Percentiles rank a stretch among this genome's conserved stretches.
Evolutionary conservation across 352 stramenopile species (phyloP).

Genomic region (Stramenopiles sp.): DNA sequence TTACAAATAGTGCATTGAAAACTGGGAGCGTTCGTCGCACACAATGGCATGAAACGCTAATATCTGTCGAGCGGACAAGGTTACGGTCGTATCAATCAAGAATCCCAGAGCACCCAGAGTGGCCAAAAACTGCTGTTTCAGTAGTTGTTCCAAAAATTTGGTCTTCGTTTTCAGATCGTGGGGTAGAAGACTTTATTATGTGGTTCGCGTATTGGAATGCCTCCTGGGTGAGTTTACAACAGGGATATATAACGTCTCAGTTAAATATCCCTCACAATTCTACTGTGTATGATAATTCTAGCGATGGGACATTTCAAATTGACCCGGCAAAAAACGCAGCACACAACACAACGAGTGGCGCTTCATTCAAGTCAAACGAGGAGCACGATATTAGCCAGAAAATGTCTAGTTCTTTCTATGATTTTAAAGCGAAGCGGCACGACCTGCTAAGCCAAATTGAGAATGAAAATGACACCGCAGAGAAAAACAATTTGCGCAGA

Average conservation of each 20-base stretch:
- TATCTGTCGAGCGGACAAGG: background rate
- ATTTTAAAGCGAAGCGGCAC: too few species aligned
- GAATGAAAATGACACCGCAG: background rate
- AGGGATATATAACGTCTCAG: too few species aligned
- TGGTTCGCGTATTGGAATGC: background rate
- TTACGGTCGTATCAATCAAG: background rate
- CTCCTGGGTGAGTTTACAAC: background rate
- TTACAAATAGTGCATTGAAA: background rate
- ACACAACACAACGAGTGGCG: too few species aligned
- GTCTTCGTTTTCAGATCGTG: background rate
- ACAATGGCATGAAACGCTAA: background rate
- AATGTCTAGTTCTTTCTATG: too few species aligned
- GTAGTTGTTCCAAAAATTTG: background rate
- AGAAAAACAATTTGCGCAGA: background rate
- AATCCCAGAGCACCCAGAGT: background rate
- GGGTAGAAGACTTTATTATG: background rate
- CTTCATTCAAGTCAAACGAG: too few species aligned
- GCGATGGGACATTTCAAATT: too few species aligned
- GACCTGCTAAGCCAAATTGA: too few species aligned
- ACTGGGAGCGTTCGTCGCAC: background rate
- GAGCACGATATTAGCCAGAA: too few species aligned
- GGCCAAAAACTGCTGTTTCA: background rate
- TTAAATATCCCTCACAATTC: too few species aligned
- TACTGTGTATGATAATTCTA: too few species aligned
- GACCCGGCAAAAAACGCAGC: too few species aligned